Base-by-base conservation (phyloP, 2,329 filamentous ascomycete genomes). In the Nemania bipapillata region DNA sequence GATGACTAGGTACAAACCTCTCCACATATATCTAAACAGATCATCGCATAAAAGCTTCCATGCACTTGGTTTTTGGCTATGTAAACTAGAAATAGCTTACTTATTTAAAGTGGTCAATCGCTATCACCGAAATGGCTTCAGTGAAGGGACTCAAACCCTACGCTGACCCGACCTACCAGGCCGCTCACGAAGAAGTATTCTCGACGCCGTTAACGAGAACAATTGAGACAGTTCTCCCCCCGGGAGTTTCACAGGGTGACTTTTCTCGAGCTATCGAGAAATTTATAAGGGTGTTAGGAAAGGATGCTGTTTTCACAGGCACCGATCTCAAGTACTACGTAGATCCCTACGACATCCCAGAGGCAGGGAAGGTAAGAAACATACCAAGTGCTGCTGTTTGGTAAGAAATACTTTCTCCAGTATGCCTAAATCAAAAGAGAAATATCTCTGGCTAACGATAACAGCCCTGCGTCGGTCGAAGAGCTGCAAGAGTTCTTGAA, bases 321-420 rank as follows among this genome's bases (percentile, higher is more conserved):
- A 75, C 80, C 26, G 77, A 72, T 0, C 68, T 84, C 37, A 78
- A 75, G 4, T 82, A 84, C 64, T 84, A 84, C 65, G 81, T 84
- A 50, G 82, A 84, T 62, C 82, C 83, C 1, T 84, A 84, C 62
- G 82, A 84, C 73, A 76, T 84, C 9, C 78, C 78, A 2, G 82
- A 83, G 66, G 77, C 76, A 2, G 78, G 79, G 5, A 76, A 78
- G 3, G 74, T 77, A 61, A 77, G 82, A 26, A 81, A 79, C 50
- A 77, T 83, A 52, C 81, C 82, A 2, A 81, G 81, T 55, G 82
- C 81, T 6, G 82, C 82, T 7, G 79, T 83, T 17, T 80, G 82
- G 75, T 81, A 61, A 71, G 76, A 54, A 9, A 30, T 24, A 1
- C 7, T 49, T 26, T 9, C 20, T 50, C 4, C 8, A 22, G 40